Evolutionary conservation across 148 eudicot genomes (phyloP), one percentile per base, ranked within the genome.

Genomic region (Rhododendron mucronatum): DNA sequence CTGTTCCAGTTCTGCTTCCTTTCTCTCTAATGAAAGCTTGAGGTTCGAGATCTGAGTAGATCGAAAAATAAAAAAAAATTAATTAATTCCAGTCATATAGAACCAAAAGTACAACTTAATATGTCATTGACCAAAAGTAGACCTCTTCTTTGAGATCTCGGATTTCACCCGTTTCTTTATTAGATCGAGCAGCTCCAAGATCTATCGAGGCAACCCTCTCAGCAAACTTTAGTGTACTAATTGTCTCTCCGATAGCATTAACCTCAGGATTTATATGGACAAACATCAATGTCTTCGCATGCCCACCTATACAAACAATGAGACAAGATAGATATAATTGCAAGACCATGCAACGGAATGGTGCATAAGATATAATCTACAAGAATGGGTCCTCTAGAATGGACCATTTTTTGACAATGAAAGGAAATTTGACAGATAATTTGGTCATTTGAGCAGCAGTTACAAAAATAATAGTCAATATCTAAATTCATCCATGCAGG

Each of bases 261-360:
- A 86, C 80, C 89, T 95, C 99, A 1, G 99, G 98, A 89, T 92
- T 95, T 90, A 97, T 93, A 89, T 97, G 99, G 35, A 95, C 98
- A 88, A 97, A 97, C 98, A 97, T 97, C 93, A 97, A 89, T 14
- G 99, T 94, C 89, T 97, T 97, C 5, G 99, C 99, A 85, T 97
- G 96, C 50, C 99, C 98, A 76, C 99, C 99, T 96, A 89, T 55
- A 81, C n/a, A 86, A 71, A 83, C 59, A 69, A 85, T 77, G 61
- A 85, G 23, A 86, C 69, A 51, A 65, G 33, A 51, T n/a, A 59
- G 45, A 63, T 80, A 83, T 73, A 87, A 85, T 13, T 8, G 23
- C 26, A 71, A 35, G 51, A 2, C 12, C 26, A 0, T 18, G 16
- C 23, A 44, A 65, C 44, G 2, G 48, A 82, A 21, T 21, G 23